Evolutionary conservation across 2,329 filamentous ascomycete genomes (phyloP), one percentile per base, ranked within the genome.

Genomic region (Fusarium sp.): DNA sequence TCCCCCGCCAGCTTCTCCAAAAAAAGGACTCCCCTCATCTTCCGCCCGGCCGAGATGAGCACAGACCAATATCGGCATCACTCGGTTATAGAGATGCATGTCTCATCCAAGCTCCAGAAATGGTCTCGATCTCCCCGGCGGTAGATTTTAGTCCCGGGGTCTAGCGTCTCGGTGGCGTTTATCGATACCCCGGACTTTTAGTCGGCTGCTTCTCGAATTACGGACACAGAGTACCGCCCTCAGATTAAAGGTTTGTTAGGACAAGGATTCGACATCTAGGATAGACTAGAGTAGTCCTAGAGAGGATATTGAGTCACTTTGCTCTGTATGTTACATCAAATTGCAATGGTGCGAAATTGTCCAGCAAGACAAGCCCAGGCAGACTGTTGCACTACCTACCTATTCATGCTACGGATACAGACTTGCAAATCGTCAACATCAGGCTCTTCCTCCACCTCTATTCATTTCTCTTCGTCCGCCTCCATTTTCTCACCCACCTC

Each of bases 41-140:
- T 73, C 71, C 71, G 70, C 30, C 71, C 67, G 70, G 63, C 71
- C 72, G 72, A 74, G 57, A 63, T 19, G 57, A 59, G 72, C 72
- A 74, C 72, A 63, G 72, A 73, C 72, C 70, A 71, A 10, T n/a
- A 62, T 74, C 71, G 71, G 71, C 70, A 67, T 63, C 64, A 62
- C 45, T 74, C 72, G 72, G 72, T 71, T 73, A 74, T 67, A 51
- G 41, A 35, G 20, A 39, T 39, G 26, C 24, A 53, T 35, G 17
- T 37, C 33, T 39, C 14, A 49, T 49, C 13, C 20, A 20, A 26
- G 17, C 37, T 62, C 57, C 44, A 67, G 57, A 67, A 62, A 37
- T 19, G 22, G 32, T 37, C 30, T 47, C 24, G 19, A 47, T 32
- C 28, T 28, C 8, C 8, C 26, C 26, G 19, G 26, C 26, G 20